phyloP scores from a whole-genome alignment of 768 basidiomycete genomes.

The Cystoderma amianthinum region DNA sequence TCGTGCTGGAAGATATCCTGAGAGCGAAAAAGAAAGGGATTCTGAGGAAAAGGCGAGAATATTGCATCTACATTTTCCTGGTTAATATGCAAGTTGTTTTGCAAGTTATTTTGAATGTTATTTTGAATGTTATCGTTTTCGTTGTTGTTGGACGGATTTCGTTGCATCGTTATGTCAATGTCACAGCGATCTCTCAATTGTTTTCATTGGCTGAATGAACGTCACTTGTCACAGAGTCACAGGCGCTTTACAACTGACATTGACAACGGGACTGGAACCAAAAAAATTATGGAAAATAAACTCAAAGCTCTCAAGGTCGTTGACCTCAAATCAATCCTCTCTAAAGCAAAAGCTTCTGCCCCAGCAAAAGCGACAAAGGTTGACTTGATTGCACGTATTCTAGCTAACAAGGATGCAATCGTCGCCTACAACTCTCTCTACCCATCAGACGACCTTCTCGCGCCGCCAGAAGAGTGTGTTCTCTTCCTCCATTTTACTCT shows the following conservation, averaged over 20 bases:
- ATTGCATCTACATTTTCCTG: neutral
- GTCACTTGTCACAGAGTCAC: constrained; percentile 1
- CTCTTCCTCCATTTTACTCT: constrained; percentile 3
- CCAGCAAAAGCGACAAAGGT: constrained; percentile 57
- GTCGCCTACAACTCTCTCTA: constrained; percentile 38
- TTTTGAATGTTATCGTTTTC: neutral
- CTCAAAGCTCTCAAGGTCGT: constrained; percentile 61
- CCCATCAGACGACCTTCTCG: constrained; percentile 17
- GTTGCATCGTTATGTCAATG: too few relatives aligned
- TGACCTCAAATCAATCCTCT: constrained; percentile 60
- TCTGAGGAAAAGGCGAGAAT: constrained; percentile 12
- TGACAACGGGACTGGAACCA: constrained; percentile 14
- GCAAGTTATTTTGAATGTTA: neutral
- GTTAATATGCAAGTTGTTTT: neutral
- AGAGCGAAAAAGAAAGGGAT: constrained; percentile 9
- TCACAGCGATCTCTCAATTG: too few relatives aligned
- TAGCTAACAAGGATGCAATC: constrained; percentile 43
- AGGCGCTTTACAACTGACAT: too few relatives aligned
- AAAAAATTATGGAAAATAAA: constrained; percentile 13
- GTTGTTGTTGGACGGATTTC: too few relatives aligned
- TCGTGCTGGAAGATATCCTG: constrained; percentile 17
- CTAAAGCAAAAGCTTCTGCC: constrained; percentile 37
- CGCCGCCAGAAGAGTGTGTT: constrained; percentile 24
- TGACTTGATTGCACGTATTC: constrained; percentile 60
- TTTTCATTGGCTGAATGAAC: neutral